Evolutionary conservation across 108 stramenopile genomes (phyloP), one percentile per base, ranked within the genome.

Genomic region (Epipyxis sp.): DNA sequence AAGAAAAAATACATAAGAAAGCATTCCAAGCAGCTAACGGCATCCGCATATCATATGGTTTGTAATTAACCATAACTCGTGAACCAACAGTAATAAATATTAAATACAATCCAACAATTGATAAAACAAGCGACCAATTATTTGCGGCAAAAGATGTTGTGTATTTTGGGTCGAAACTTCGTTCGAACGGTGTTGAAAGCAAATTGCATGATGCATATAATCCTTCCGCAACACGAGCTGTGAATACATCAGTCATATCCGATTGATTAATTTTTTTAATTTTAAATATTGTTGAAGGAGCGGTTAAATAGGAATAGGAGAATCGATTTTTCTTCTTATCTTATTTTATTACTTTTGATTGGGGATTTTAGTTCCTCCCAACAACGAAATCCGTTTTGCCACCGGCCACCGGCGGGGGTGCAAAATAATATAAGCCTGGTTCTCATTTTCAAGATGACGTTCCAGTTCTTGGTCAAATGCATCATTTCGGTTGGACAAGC

Each of bases 11-110:
- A 30, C 80, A 32, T 10, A 86, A 78, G 89, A 92, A 76, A 91
- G 94, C 77, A 95, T 95, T 81, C 91, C 92, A 85, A 72, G 3
- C 69, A 16, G 40, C 76, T 35, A 59, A 43, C 58, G 32, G 76
- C 1, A 41, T 59, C 1, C 58, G 29, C 1, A 84, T 57, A 42
- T 81, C 80, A 69, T 46, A 84, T 40, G 83, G 46, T 58, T 84
- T 77, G 68, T 67, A 39, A 44, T 77, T 68, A 42, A 77, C 77
- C 83, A 84, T 84, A 43, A 67, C 1, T 59, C 46, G 58, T 43
- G 43, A 65, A 0, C 79, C 83, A 0, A 42, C 46, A 80, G 78
- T 81, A 42, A 81, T 77, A 35, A 81, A 59, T 0, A 41, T 37
- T 32, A 65, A 29, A 37, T 65, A 65, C 10, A 10, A 10, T 3